Conservation (phyloP, 2,329 filamentous ascomycete species). For the Alternaria postmessia region DNA sequence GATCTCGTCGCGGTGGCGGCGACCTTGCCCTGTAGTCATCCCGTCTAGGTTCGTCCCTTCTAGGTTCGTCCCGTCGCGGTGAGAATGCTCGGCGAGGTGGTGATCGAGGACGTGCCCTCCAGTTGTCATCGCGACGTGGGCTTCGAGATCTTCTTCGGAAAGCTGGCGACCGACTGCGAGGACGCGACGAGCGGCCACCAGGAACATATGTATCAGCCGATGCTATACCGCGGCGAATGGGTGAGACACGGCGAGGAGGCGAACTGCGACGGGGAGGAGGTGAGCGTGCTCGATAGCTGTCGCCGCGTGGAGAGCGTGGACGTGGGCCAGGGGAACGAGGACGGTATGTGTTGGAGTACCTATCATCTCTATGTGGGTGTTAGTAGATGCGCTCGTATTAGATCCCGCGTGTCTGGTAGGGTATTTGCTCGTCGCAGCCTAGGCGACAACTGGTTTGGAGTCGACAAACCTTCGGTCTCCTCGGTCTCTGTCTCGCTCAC, state of each 20-base stretch:
- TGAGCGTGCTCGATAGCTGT: constrained; percentile 46
- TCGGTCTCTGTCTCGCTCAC: constrained; percentile 53
- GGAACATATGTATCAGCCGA: constrained; percentile 54
- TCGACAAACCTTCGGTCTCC: constrained; percentile 55
- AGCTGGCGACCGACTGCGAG: constrained; percentile 50
- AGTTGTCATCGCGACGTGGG: constrained; percentile 52
- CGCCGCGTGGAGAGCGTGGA: constrained; percentile 41
- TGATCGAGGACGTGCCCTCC: constrained; percentile 58
- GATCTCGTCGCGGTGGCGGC: constrained; percentile 52
- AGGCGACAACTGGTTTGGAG: constrained; percentile 24
- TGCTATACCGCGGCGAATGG: constrained; percentile 45
- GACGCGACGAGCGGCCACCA: constrained; percentile 44
- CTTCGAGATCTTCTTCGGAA: constrained; percentile 53
- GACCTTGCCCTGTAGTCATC: constrained; percentile 50
- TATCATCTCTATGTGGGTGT: constrained; percentile 41
- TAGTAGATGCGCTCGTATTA: constrained; percentile 11
- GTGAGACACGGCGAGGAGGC: constrained; percentile 28
- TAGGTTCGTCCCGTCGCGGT: constrained; percentile 46
- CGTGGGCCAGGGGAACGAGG: constrained; percentile 47
- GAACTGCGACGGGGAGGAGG: constrained; percentile 13
- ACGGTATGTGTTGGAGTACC: constrained; percentile 50
- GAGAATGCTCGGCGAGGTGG: constrained; percentile 56
- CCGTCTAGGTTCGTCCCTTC: constrained; percentile 41
- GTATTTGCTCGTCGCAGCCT: constrained; percentile 4
- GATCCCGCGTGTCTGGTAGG: background rate